Evolutionary conservation across 176 grass and related monocot species (phyloP), one percentile per base, ranked within the genome.

Genomic region (Carex kokanica): DNA sequence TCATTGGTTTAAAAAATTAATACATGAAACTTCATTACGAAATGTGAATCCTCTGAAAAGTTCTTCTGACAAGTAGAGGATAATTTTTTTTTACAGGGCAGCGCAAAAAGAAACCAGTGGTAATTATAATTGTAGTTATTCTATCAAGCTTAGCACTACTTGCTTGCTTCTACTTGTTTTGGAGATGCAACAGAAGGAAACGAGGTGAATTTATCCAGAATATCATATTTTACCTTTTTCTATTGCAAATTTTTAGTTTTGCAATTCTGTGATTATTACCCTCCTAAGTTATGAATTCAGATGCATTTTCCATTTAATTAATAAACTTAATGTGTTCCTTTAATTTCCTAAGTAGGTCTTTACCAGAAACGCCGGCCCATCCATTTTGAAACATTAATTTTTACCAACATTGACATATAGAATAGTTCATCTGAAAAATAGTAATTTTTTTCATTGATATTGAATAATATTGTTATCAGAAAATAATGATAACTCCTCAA

Each of bases 61-160:
- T 72, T n/a, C n/a, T 47, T 72, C 38, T 72, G n/a, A 72, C 68
- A 72, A 47, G 8, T 12, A 47, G 11, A 72, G 2, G 4, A 72
- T 45, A 45, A 23, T 13, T 61, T 47, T 2, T 2, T 57, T 38
- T 41, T 13, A 62, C 57, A 81, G 78, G 58, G 27, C 18, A 59
- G 15, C 27, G 78, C 18, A 81, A 81, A 40, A 81, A 64, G 58
- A 41, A 36, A 23, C 16, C 32, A 63, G n/a, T 21, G 24, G 78
- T 81, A 36, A 12, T 81, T 64, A 81, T 81, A 81, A 81, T 61
- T 81, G 78, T 81, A 45, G 36, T 18, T 41, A 23, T 61, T 34
- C 57, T 81, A n/a, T 81, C 78, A 61, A 61, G 27, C 57, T 81
- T 81, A 45, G 31, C 60, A 59, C 57, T 81, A 61, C 78, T 81